A percentile compares a stretch with the other conserved stretches of the same genome.
These are phyloP conservation scores for Ceratorhiza oryzae-sativae DNA, from an alignment of 1,284 basidiomycete species.

Conservation along the genomic window DNA sequence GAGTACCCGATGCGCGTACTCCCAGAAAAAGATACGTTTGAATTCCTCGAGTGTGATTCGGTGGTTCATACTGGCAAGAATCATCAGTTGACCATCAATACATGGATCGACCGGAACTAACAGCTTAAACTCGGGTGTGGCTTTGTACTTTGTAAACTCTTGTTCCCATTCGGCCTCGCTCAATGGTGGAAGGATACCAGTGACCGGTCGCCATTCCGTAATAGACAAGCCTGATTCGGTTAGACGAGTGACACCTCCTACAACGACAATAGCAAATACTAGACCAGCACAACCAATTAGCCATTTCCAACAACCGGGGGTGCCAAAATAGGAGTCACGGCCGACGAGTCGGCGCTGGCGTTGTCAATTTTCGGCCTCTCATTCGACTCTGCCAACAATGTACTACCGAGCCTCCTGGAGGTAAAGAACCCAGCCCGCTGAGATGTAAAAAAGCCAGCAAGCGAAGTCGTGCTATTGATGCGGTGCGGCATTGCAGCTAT, in stretches of 20 bases:
- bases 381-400: not conserved
- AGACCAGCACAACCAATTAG: slow-evolving; percentile 83
- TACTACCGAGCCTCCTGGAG: slow-evolving; percentile 17
- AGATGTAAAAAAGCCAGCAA: slow-evolving; percentile 31
- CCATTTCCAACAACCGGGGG: slow-evolving; percentile 81
- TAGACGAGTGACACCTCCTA: slow-evolving; percentile 95
- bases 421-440: slow-evolving; percentile 21
- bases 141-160: slow-evolving; percentile 96
- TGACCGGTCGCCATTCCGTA: slow-evolving; percentile 96
- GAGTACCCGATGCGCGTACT: slow-evolving; percentile 95
- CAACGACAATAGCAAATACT: slow-evolving; percentile 91
- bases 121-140: slow-evolving; percentile 95
- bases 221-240: slow-evolving; percentile 98
- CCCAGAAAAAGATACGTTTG: slow-evolving; percentile 98
- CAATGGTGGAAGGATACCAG: slow-evolving; percentile 87
- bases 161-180: slow-evolving; percentile 79
- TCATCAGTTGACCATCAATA: not conserved
- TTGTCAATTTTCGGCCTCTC: slow-evolving; percentile 4
- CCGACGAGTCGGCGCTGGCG: not conserved
- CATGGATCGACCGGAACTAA: slow-evolving; percentile 57
- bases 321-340: slow-evolving; percentile 48
- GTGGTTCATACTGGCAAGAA: slow-evolving; percentile 78
- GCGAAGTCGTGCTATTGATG: not conserved
- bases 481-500: slow-evolving; percentile 8
- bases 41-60: slow-evolving; percentile 89